Base-by-base conservation (phyloP, 1,139 yeast species). In the Hanseniaspora sp. region DNA sequence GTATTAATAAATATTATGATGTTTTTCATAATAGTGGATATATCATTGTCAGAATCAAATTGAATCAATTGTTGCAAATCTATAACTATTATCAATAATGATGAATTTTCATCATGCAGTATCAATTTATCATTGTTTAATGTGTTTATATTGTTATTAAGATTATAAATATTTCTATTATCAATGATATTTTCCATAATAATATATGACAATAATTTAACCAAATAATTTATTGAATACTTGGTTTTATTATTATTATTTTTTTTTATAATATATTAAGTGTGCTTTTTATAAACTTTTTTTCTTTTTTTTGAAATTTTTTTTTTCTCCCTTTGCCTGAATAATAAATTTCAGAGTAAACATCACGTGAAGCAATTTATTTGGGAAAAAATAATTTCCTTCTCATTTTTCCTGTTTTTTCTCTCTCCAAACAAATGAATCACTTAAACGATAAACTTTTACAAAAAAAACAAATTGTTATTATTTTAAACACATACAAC, bases 41-140 rank as follows among this genome's bases (percentile, higher is more conserved):
- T 33, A 12, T 17, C 29, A 18, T 28, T 37, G 3, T 44, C 45
- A 38, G 12, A 13, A 12, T 51, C 54, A 45, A 51, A 51, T 17
- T 38, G 40, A 1, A 51, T n/a, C 23, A 51, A 40, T 34, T 44
- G 46, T 35, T 85, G 80, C 7, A 88, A 73, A 60, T 92, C 98
- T 11, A 92, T 68, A 7, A 92, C 75, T 33, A 92, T 80, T 0
- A 88, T 82, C 34, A 92, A 74, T 45, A 90, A 72, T 1, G 95
- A 86, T 1, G 96, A 95, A 33, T 82, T 80, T 62, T 87, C 96
- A 59, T 80, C 54, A 13, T 45, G 48, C 18, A 51, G 45, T 1
- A 51, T 29, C 15, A 51, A 28, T 12, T 45, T 51, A 23, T 51
- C 54, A n/a, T 51, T 51, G 30, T 44, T 44, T 85, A 55, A 63